phyloP scores from a whole-genome alignment of 148 eudicot species.

The Chenopodium album region DNA sequence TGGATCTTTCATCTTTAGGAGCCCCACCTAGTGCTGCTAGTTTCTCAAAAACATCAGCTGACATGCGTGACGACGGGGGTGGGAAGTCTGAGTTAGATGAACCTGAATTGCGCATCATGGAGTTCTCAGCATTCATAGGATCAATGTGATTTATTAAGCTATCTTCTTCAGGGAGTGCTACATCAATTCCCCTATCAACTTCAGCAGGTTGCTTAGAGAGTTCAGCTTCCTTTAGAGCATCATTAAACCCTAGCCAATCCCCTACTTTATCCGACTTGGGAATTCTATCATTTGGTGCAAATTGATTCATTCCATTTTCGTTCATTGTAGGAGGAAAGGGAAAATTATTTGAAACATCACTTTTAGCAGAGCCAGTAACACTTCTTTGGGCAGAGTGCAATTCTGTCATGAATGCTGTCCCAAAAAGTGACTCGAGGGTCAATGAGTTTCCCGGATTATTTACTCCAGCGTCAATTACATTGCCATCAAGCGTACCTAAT shows the following conservation, averaged over 20 bases:
- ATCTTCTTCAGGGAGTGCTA: constrained; percentile 68
- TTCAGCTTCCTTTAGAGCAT: constrained; percentile 33
- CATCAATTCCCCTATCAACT: constrained; percentile 36
- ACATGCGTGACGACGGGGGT: constrained; percentile 38
- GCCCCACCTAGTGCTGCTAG: constrained; percentile 50
- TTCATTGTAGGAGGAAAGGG: constrained; percentile 28
- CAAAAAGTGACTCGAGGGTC: constrained; percentile 84
- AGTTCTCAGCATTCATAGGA: constrained; percentile 36
- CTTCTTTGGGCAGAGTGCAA: constrained; percentile 71
- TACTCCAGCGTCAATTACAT: constrained; percentile 29
- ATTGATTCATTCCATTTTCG: constrained; percentile 32
- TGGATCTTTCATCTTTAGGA: constrained; percentile 40
- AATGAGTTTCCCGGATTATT: constrained; percentile 40
- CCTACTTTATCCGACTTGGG: constrained; percentile 31
- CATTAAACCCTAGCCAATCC: constrained; percentile 49
- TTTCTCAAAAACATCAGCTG: constrained; percentile 51
- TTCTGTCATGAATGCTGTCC: constrained; percentile 89
- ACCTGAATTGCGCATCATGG: constrained; percentile 30
- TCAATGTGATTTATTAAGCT: constrained; percentile 47
- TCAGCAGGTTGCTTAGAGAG: constrained; percentile 41
- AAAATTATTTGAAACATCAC: constrained; percentile 34
- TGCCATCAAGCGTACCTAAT: constrained; percentile 23
- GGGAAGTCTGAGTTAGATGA: constrained; percentile 28
- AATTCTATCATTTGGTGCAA: constrained; percentile 29
- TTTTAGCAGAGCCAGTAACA: constrained; percentile 39